Base-by-base conservation (phyloP, 805 yeast species). In the Metschnikowia continentalis region DNA sequence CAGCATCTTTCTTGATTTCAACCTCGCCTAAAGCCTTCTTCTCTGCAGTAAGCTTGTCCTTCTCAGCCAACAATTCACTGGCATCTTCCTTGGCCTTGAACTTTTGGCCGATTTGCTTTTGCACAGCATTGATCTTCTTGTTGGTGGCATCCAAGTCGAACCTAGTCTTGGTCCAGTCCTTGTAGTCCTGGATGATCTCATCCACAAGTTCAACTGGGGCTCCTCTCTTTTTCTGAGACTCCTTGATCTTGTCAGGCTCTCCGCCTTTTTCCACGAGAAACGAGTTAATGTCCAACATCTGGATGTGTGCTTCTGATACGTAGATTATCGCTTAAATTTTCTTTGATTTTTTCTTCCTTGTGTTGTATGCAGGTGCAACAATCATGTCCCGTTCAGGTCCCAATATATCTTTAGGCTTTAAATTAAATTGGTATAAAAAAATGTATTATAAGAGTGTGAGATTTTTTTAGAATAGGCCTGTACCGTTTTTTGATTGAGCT, bases 241-340 rank as follows among this genome's bases (percentile, higher is more conserved):
- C 81, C 69, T 86, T 86, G 67, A 94, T 90, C 49, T 76, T 76
- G 60, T 91, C 92, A 40, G 99, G 97, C 70, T 91, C 82, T 56
- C 99, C 99, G 53, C 99, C 99, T 74, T 90, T 92, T 67, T 94
- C 99, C 61, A 84, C 96, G 61, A 94, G 85, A 69, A 94, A 94
- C 67, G 88, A 87, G 59, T 86, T 77, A 59, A 94, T 89, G 71
- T 94, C 99, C 73, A 94, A 83, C 99, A 94, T 92, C 38, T 23
- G 44, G 32, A 23, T n/a, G 41, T 49, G 32, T 33, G 47, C 32
- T 44, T 39, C 32, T 17, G 22, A 22, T 23, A 23, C n/a, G 14
- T 6, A 33, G 13, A 15, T 17, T 32, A 19, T 11, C 14, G 26
- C n/a, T 22, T 39, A 44, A 35, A 15, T 44, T 44, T 44, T 44